phyloP scores from a whole-genome alignment of 1,284 basidiomycete genomes.

The Marasmius oreades region DNA sequence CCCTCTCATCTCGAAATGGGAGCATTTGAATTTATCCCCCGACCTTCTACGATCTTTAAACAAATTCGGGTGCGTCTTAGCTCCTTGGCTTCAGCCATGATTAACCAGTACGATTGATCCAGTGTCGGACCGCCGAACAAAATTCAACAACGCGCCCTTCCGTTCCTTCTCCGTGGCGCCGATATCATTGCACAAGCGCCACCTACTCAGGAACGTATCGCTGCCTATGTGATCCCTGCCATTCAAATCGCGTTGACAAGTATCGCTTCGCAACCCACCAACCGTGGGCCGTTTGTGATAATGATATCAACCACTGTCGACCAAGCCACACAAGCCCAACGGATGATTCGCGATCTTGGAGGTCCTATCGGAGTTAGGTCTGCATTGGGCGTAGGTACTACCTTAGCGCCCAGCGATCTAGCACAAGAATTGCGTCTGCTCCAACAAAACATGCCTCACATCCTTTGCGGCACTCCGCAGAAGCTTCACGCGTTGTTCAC shows the following conservation, averaged over 20 bases:
- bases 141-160: constrained; percentile 95
- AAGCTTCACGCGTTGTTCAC: constrained; percentile 93
- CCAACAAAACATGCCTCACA: constrained; percentile 89
- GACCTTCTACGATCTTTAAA: constrained; percentile 87
- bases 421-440: constrained; percentile 78
- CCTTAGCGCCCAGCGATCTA: constrained; percentile 62
- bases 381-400: constrained; percentile 79
- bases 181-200: constrained; percentile 99
- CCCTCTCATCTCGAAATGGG: constrained; percentile 94
- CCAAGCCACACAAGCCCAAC: constrained; percentile 96
- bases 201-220: constrained; percentile 96
- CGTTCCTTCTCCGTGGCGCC: constrained; percentile 88
- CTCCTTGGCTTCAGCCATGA: constrained; percentile 10
- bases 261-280: constrained; percentile 46
- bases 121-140: constrained; percentile 98
- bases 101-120: constrained; percentile 14
- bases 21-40: constrained; percentile 82
- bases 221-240: constrained; percentile 93
- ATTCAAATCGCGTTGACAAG: constrained; percentile 81
- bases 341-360: constrained; percentile 94
- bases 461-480: constrained; percentile 96
- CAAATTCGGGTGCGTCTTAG: constrained; percentile 81
- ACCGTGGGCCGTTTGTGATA: constrained; percentile 81
- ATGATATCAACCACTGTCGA: constrained; percentile 98
- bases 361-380: constrained; percentile 88